Conservation (phyloP, 345 rosid species). For the Trapa bicornis region DNA sequence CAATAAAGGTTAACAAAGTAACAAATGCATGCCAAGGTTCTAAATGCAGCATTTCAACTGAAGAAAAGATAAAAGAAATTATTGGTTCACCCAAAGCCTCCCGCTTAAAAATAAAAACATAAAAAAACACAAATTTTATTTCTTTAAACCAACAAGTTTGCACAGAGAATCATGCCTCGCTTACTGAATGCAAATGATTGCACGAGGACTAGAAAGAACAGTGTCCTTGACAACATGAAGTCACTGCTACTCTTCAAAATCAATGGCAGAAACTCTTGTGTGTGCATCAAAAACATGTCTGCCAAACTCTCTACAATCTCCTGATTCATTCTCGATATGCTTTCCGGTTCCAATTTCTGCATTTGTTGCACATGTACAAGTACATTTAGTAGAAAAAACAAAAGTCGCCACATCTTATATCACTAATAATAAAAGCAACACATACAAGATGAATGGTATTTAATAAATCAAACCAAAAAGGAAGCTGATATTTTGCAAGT, state of each 20-base stretch:
- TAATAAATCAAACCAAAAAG: background rate
- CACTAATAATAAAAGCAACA: background rate
- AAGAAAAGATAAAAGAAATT: background rate
- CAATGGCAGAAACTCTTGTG: constrained; percentile 46
- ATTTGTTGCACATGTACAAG: constrained; percentile 5
- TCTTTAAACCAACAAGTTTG: background rate
- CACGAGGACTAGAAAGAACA: constrained; percentile 58
- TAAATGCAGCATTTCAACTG: background rate
- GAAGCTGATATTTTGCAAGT: background rate
- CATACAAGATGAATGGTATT: too few species aligned
- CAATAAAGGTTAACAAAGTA: background rate
- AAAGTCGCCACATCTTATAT: background rate
- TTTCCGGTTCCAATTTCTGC: constrained; percentile 41
- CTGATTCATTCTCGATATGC: constrained; percentile 38
- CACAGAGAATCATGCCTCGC: constrained; percentile 21
- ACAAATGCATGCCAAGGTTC: background rate
- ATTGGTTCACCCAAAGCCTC: background rate
- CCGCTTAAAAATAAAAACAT: background rate
- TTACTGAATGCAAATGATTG: constrained; percentile 33
- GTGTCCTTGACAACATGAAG: constrained; percentile 41
- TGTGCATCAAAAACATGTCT: constrained; percentile 29
- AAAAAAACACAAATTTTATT: background rate
- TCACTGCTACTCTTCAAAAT: constrained; percentile 37
- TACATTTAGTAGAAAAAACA: background rate
- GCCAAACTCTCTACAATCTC: constrained; percentile 51